A percentile compares a stretch with the other conserved stretches of the same genome.
These are phyloP conservation scores for Rubia occidens DNA, from an alignment of 305 asterid genomes.

Conservation along the genomic window DNA sequence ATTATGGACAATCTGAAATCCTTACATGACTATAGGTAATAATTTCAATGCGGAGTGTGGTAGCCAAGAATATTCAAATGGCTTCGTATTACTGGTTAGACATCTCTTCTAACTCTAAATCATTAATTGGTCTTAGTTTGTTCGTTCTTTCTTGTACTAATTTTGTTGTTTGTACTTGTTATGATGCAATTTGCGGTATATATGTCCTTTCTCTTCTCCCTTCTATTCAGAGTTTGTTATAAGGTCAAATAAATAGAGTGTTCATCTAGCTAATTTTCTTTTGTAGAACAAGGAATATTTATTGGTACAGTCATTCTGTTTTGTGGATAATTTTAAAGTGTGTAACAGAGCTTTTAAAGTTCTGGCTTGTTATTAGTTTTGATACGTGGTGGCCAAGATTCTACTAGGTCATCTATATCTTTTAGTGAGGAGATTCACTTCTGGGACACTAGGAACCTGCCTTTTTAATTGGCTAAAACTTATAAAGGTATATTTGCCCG, in stretches of 20 bases:
- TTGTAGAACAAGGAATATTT: constrained; percentile 11
- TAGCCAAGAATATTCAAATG: constrained; percentile 31
- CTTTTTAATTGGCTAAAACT: not conserved
- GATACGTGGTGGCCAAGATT: not conserved
- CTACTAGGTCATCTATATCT: not conserved
- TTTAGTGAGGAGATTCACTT: not conserved
- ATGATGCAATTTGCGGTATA: not conserved
- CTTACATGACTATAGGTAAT: constrained; percentile 34
- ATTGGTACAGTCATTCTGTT: not conserved
- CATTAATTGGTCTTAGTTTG: not conserved
- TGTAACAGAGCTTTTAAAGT: not conserved
- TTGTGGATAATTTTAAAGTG: not conserved
- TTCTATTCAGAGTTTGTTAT: too few species aligned
- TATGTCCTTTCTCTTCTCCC: not conserved
- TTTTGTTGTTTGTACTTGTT: constrained; percentile 3
- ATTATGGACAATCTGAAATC: constrained; percentile 14
- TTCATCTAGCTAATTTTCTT: not conserved
- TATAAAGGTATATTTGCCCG: not conserved
- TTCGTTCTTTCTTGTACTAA: not conserved
- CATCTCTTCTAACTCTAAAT: constrained; percentile 9
- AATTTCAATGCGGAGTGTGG: constrained; percentile 26
- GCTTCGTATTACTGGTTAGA: constrained; percentile 50
- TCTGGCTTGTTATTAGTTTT: not conserved
- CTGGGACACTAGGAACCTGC: not conserved
- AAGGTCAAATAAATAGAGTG: not conserved